Evolutionary conservation across 352 stramenopile genomes (phyloP), one percentile per base, ranked within the genome.

Genomic region (Pilasporangium apinafurcum): DNA sequence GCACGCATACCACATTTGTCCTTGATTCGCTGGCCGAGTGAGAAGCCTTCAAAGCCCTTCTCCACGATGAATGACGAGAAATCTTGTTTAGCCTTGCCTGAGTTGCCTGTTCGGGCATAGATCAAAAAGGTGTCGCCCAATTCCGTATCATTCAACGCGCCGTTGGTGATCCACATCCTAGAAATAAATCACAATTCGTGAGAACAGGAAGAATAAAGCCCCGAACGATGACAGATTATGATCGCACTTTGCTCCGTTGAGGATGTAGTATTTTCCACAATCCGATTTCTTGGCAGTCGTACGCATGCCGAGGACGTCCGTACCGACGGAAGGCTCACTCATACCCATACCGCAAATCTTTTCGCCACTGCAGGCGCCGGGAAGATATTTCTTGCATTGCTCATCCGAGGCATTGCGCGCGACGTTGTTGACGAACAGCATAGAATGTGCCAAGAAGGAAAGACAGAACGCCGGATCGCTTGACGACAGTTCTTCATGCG

Each of bases 121-220:
- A 99, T 94, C 9, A 99, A 68, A 49, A 98, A 99, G 20, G 90
- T 69, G 64, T 99, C 97, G 26, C 97, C 97, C 20, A 98, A 84
- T 13, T 96, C 86, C 3, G 68, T 78, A 50, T 96, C 84, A 63
- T 97, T 96, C 16, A 99, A 48, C n/a, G 95, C 96, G 17, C 96
- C 97, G 63, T 99, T 99, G 6, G 97, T 99, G 68, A 99, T 99
- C 96, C 96, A 99, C 96, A 99, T 99, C 53, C 77, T 89, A 21
- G 18, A 21, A 44, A 13, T 44, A 31, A 32, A 42, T 14, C 13
- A 35, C 1, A 29, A 33, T 16, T 22, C 12, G 6, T 44, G 9
- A 49, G 7, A n/a, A n/a, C n/a, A n/a, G n/a, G n/a, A n/a, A n/a
- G n/a, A n/a, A n/a, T n/a, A n/a, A n/a, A n/a, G n/a, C n/a, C n/a